Conservation (phyloP, 768 basidiomycete species). For the Leccinum variicolor region DNA sequence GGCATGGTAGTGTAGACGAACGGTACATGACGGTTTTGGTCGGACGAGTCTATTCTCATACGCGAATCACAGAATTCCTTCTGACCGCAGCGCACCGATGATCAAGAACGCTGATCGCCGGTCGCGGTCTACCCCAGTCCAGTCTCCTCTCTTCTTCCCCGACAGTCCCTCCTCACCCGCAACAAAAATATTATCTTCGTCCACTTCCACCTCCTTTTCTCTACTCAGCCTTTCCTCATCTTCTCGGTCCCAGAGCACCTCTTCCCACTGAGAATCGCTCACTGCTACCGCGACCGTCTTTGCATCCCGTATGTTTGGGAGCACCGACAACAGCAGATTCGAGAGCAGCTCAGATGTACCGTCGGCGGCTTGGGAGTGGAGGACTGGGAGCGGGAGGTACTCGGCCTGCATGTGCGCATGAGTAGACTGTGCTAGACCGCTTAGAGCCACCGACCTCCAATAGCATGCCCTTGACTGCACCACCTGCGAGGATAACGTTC, state of each 20-base stretch:
- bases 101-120: slow-evolving; percentile 77
- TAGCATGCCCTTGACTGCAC: slow-evolving; percentile 78
- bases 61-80: slow-evolving; percentile 54
- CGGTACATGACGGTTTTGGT: neutral
- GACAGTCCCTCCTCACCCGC: slow-evolving; percentile 56
- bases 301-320: slow-evolving; percentile 70
- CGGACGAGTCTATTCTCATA: neutral
- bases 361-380: slow-evolving; percentile 60
- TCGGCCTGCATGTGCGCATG: slow-evolving; percentile 54
- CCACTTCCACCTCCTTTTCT: slow-evolving; percentile 19
- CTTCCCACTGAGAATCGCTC: slow-evolving; percentile 77
- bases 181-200: slow-evolving; percentile 56
- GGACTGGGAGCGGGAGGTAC: slow-evolving; percentile 72
- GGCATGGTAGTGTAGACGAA: slow-evolving; percentile 16
- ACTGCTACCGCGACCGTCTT: slow-evolving; percentile 77
- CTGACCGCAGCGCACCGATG: slow-evolving; percentile 69
- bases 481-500: slow-evolving; percentile 72
- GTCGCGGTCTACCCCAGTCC: slow-evolving; percentile 77
- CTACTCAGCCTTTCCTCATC: slow-evolving; percentile 44
- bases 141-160: slow-evolving; percentile 55
- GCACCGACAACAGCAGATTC: slow-evolving; percentile 68
- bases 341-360: slow-evolving; percentile 73
- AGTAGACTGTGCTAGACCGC: slow-evolving; percentile 4
- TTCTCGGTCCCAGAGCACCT: slow-evolving; percentile 73
- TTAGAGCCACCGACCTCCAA: slow-evolving; percentile 54